Evolutionary conservation across 257 asterid genomes (phyloP).

Genomic region (Coffea eugenioides): DNA sequence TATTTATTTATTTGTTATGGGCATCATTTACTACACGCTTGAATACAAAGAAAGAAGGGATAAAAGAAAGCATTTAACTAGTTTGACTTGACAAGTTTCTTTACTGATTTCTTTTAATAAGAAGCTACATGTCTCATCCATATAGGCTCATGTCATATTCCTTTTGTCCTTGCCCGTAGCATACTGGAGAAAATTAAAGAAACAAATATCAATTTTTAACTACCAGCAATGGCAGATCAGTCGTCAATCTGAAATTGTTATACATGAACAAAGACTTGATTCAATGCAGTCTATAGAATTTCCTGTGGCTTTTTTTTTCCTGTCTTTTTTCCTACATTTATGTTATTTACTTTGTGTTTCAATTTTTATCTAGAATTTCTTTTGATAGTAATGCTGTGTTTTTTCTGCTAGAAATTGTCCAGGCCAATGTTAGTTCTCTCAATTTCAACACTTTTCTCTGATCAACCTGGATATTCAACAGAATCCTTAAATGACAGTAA

Average conservation of each 20-base stretch:
- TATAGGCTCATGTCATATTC: background rate
- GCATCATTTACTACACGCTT: background rate
- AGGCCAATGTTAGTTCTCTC: slow-evolving; percentile 48
- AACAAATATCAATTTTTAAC: background rate
- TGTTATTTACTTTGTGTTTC: background rate
- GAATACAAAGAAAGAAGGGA: background rate
- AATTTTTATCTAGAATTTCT: background rate
- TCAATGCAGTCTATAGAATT: background rate
- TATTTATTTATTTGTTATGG: too few species aligned
- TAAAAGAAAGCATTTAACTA: background rate
- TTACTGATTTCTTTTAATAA: background rate
- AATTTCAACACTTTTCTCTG: slow-evolving; percentile 43
- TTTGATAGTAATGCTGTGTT: slow-evolving; percentile 3
- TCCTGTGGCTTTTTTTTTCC: background rate
- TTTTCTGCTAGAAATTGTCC: slow-evolving; percentile 38
- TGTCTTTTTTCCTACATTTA: too few species aligned
- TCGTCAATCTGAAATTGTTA: background rate
- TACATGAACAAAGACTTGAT: background rate
- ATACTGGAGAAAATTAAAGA: background rate
- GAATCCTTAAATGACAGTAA: slow-evolving; percentile 16
- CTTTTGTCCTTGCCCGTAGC: too few species aligned
- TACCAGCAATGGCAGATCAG: too few species aligned
- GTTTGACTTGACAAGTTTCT: background rate
- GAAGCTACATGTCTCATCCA: background rate
- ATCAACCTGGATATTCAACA: slow-evolving; percentile 19